Conservation (phyloP, 441 rosid genomes). For the Gossypium gossypioides region DNA sequence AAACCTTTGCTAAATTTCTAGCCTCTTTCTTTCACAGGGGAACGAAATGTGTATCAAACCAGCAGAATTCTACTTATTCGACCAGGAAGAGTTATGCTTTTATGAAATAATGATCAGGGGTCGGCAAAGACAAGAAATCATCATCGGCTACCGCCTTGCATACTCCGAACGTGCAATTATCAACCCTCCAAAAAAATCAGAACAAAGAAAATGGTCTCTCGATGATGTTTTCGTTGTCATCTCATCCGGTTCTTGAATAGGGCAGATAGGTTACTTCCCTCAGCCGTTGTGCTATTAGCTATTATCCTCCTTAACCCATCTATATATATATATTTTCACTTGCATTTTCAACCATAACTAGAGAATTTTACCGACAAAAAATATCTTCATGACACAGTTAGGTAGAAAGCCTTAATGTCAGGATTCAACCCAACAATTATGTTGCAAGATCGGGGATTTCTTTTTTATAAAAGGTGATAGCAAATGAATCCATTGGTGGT, state of each 20-base stretch:
- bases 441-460: too few species aligned
- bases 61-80: conserved; percentile 71
- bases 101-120: conserved; percentile 66
- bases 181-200: conserved; percentile 53
- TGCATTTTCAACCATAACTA: background rate
- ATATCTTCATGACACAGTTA: background rate
- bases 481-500: too few species aligned
- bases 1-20: background rate
- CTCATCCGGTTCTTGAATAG: conserved; percentile 27
- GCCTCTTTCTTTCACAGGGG: conserved; percentile 33
- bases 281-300: background rate
- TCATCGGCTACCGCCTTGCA: conserved; percentile 61
- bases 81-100: conserved; percentile 73
- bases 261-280: background rate
- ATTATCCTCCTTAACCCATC: background rate
- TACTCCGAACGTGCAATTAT: conserved; percentile 54
- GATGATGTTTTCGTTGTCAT: conserved; percentile 79
- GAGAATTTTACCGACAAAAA: background rate
- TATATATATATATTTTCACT: background rate
- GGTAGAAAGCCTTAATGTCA: too few species aligned
- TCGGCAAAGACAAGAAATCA: conserved; percentile 58
- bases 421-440: too few species aligned
- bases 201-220: conserved; percentile 65
- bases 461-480: too few species aligned
- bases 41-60: conserved; percentile 80